These are phyloP conservation scores for Gliomastix tumulicola DNA, from an alignment of 2,329 filamentous ascomycete genomes.

Conservation along the genomic window DNA sequence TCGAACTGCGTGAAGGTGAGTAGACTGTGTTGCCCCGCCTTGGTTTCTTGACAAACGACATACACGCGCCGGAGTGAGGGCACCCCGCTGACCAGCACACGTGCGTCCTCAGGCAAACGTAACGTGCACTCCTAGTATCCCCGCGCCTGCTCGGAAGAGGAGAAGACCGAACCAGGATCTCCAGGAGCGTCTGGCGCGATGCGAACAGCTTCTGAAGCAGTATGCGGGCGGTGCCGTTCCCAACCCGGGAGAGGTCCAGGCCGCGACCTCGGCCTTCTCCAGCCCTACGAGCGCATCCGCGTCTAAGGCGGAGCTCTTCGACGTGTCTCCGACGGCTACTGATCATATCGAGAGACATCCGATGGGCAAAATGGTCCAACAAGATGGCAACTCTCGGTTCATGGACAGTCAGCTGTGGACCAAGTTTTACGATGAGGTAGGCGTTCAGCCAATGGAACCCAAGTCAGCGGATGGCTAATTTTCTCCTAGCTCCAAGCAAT, in stretches of 20 bases:
- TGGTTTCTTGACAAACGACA: no score
- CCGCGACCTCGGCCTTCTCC: not conserved
- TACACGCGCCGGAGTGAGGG: no score
- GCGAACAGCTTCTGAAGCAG: conserved; percentile 51
- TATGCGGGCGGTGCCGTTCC: conserved; percentile 36
- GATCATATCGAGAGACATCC: conserved; percentile 12
- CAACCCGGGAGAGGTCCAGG: not conserved
- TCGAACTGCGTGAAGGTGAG: conserved; percentile 53
- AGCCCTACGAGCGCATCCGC: not conserved
- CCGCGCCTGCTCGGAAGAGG: conserved; percentile 52
- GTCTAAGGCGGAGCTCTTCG: not conserved
- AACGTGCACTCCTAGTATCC: conserved; percentile 51
- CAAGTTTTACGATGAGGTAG: conserved; percentile 49
- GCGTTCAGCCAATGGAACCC: conserved; percentile 14
- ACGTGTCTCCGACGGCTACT: conserved; percentile 1
- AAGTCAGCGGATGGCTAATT: not conserved
- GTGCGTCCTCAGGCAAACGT: conserved; percentile 42
- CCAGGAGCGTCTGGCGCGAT: conserved; percentile 51
- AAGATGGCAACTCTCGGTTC: conserved; percentile 48
- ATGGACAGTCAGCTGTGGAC: conserved; percentile 50
- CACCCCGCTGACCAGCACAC: conserved; percentile 5
- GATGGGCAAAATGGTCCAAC: conserved; percentile 45
- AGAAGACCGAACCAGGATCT: conserved; percentile 54
- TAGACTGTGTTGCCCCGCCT: conserved; percentile 3
- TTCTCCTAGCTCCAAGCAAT: conserved; percentile 45